A percentile compares a stretch with the other conserved stretches of the same genome.
phyloP scores from a whole-genome alignment of 352 stramenopile genomes.

The Globisporangium ultimum region DNA sequence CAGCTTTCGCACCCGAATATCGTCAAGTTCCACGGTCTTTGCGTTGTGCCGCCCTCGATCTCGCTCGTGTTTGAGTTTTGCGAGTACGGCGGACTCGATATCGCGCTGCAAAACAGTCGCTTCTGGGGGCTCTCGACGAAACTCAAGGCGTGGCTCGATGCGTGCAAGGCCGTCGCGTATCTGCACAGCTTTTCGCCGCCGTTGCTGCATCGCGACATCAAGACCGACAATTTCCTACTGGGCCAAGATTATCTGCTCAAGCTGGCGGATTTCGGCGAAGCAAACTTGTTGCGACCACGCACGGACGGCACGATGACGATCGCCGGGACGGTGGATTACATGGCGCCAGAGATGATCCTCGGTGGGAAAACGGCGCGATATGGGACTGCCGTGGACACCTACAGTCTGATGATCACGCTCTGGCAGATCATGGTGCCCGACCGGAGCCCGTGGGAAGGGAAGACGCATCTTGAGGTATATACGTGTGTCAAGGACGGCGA shows the following conservation, averaged over 20 bases:
- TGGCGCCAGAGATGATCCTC: conserved; percentile 84
- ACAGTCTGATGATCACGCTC: conserved; percentile 85
- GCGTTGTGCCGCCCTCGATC: conserved; percentile 79
- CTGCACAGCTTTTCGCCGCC: conserved; percentile 82
- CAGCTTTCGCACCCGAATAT: conserved; percentile 83
- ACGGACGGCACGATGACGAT: conserved; percentile 85
- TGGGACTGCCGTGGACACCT: conserved; percentile 75
- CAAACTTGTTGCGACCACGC: conserved; percentile 73
- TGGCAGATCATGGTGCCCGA: conserved; percentile 86
- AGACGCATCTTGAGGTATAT: conserved; percentile 82
- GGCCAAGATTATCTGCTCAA: conserved; percentile 79
- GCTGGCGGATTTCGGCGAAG: conserved; percentile 82
- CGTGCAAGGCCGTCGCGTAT: conserved; percentile 75
- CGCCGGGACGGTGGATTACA: conserved; percentile 82
- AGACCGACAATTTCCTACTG: conserved; percentile 84
- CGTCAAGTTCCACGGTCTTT: conserved; percentile 78
- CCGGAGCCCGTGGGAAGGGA: conserved; percentile 68
- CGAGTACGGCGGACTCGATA: conserved; percentile 74
- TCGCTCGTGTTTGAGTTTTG: conserved; percentile 88
- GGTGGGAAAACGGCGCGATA: conserved; percentile 79
- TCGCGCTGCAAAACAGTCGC: conserved; percentile 47
- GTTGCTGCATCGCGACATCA: conserved; percentile 81
- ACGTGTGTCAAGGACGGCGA: conserved; percentile 67
- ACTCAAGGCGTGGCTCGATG: conserved; percentile 83
- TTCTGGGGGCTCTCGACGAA: conserved; percentile 65